Base-by-base conservation (phyloP, 208 protist genomes). In the Balamuthia mandrillaris region DNA sequence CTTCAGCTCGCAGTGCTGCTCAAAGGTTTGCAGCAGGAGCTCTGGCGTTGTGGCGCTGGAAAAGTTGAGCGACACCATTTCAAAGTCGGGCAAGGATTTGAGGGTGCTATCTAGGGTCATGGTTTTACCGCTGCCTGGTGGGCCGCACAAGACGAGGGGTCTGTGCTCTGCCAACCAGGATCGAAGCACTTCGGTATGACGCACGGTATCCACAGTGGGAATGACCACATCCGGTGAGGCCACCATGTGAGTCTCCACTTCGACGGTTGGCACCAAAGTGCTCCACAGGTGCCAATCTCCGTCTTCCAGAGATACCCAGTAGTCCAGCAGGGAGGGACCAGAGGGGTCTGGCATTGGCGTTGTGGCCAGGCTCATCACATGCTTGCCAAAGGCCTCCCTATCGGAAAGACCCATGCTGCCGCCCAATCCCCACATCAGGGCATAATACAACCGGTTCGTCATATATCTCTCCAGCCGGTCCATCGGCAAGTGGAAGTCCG, bases 51-150 rank as follows among this genome's bases (percentile, higher is more conserved):
- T 99, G 39, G 95, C 95, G 74, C 93, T 97, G n/a, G 96, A 98
- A 89, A 99, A 99, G 92, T 99, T 99, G 45, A 99, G 88, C 56
- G 95, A 96, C 0, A 98, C 95, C 0, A 97, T 92, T 56, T 99
- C 97, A 83, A 96, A 94, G 78, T 99, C 95, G 7, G 96, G 89
- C 49, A 96, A 91, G 14, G 88, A 88, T 51, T 91, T 90, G 33
- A 99, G 94, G 3, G 98, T 94, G 18, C 94, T 89, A 10, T 94
- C 95, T 27, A 99, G 94, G 7, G 97, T 97, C 97, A 99, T 99
- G 4, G 97, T 99, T 88, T 99, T 99, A 61, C 98, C 97, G 29
- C 96, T 98, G 14, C 95, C 89, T 1, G 86, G 87, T 21, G 88
- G 91, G 9, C 90, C 91, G 68, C 45, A 88, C 0, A 90, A 63